Percentiles rank a stretch among this genome's conserved stretches.
phyloP scores from a whole-genome alignment of 306 rosid genomes.

The Vigna angularis region DNA sequence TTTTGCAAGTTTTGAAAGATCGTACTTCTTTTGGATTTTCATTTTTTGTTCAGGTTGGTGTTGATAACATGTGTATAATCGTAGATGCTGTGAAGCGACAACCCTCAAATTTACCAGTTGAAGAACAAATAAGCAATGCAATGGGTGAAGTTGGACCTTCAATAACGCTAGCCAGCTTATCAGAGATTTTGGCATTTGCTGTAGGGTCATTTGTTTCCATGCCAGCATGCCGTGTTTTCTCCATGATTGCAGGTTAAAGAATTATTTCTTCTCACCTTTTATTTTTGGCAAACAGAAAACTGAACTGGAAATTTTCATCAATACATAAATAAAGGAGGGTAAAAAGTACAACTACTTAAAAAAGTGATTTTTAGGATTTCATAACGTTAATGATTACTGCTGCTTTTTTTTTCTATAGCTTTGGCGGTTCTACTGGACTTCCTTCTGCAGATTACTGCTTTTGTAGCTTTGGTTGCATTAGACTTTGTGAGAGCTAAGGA shows the following conservation, averaged over 20 bases:
- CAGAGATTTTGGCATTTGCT: conserved; percentile 95
- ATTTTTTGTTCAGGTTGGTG: conserved; percentile 81
- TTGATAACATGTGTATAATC: conserved; percentile 97
- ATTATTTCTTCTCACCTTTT: conserved; percentile 32
- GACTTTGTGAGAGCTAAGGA: conserved; percentile 87
- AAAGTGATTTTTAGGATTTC: conserved; percentile 34
- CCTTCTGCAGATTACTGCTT: conserved; percentile 91
- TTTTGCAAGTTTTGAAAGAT: conserved; percentile 34
- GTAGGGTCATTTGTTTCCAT: conserved; percentile 91
- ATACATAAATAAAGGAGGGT: conserved; percentile 4
- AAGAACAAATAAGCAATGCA: conserved; percentile 82
- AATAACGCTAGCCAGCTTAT: conserved; percentile 87
- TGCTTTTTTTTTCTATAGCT: conserved; percentile 57
- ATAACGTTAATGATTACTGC: background rate
- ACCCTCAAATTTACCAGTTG: conserved; percentile 68
- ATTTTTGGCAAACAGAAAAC: conserved; percentile 2
- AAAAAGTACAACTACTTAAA: conserved; percentile 1
- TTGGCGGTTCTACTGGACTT: conserved; percentile 97
- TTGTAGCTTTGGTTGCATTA: conserved; percentile 81
- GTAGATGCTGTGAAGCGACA: conserved; percentile 95
- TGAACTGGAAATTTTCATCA: conserved; percentile 5
- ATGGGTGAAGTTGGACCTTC: conserved; percentile 98
- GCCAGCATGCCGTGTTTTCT: conserved; percentile 99
- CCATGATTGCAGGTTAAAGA: conserved; percentile 92
- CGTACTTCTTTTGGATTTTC: conserved; percentile 34